These are phyloP conservation scores for Colletotrichum godetiae DNA, from an alignment of 2,329 filamentous ascomycete genomes.

Conservation along the genomic window DNA sequence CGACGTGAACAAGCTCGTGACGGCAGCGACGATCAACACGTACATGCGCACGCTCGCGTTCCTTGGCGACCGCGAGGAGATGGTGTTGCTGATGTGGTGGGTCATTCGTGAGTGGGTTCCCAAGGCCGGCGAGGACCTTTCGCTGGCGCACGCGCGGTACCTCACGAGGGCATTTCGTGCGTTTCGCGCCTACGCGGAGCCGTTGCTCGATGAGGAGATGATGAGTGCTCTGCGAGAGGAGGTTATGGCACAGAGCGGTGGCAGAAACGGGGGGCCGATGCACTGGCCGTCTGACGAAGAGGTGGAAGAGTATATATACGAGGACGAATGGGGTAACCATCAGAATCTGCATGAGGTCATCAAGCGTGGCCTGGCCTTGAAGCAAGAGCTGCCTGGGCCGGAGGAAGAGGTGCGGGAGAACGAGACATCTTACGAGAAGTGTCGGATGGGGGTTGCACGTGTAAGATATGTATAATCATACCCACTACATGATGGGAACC, in stretches of 20 bases:
- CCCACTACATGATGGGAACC: neutral
- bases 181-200: slow-evolving; percentile 61
- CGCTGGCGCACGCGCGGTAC: slow-evolving; percentile 40
- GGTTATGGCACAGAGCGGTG: slow-evolving; percentile 40
- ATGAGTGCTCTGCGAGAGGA: slow-evolving; percentile 44
- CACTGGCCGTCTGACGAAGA: slow-evolving; percentile 53
- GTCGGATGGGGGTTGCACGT: neutral
- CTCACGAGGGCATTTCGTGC: slow-evolving; percentile 53
- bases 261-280: slow-evolving; percentile 9
- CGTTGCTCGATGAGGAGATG: slow-evolving; percentile 48
- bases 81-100: slow-evolving; percentile 70
- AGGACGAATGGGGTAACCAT: slow-evolving; percentile 19
- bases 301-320: slow-evolving; percentile 47
- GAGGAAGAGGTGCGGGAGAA: neutral
- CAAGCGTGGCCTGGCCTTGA: neutral
- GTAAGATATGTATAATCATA: neutral
- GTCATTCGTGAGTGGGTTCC: slow-evolving; percentile 60
- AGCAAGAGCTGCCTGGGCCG: neutral
- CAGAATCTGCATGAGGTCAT: slow-evolving; percentile 18
- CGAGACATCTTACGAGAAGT: neutral
- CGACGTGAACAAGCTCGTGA: slow-evolving; percentile 32
- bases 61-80: slow-evolving; percentile 68
- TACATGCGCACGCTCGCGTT: slow-evolving; percentile 74
- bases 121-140: slow-evolving; percentile 48
- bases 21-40: slow-evolving; percentile 56